Percentiles rank a stretch among this genome's conserved stretches.
These are phyloP conservation scores for Mallotus repandus DNA, from an alignment of 441 rosid species.

Conservation along the genomic window DNA sequence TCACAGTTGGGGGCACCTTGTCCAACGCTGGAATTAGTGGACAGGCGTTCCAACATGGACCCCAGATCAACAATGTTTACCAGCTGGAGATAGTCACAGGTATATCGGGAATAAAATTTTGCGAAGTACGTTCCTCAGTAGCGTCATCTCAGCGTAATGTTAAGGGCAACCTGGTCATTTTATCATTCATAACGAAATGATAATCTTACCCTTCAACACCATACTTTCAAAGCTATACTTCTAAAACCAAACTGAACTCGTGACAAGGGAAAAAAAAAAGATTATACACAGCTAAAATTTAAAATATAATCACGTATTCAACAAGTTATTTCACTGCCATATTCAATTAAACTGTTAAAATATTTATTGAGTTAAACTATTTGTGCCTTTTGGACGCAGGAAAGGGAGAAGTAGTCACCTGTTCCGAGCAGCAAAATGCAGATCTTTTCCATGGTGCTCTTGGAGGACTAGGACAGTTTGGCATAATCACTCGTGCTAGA, in stretches of 20 bases:
- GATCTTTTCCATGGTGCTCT: conserved; percentile 79
- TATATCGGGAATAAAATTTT: conserved; percentile 30
- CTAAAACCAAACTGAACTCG: conserved; percentile 3
- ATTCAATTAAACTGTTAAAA: neutral
- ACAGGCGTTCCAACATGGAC: conserved; percentile 84
- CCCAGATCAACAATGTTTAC: conserved; percentile 76
- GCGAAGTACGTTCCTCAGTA: neutral
- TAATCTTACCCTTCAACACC: conserved; percentile 20
- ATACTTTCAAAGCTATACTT: conserved; percentile 3
- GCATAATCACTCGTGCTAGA: conserved; percentile 80
- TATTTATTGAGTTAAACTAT: conserved; percentile 11
- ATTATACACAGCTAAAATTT: too few relatives aligned
- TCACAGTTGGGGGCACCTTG: conserved; percentile 87
- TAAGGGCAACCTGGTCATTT: conserved; percentile 10
- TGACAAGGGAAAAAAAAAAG: neutral
- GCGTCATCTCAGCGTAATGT: conserved; percentile 5
- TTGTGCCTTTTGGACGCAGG: conserved; percentile 52
- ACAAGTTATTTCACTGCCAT: neutral
- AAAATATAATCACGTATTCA: neutral
- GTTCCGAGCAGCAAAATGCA: conserved; percentile 65
- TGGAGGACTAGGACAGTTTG: conserved; percentile 96
- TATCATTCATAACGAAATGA: conserved; percentile 22
- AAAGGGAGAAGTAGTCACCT: conserved; percentile 73
- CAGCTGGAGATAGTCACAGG: conserved; percentile 91
- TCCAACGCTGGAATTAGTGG: conserved; percentile 93